A percentile compares a stretch with the other conserved stretches of the same genome.
phyloP scores from a whole-genome alignment of 2,329 filamentous ascomycete species.

The Sporothrix protearum region DNA sequence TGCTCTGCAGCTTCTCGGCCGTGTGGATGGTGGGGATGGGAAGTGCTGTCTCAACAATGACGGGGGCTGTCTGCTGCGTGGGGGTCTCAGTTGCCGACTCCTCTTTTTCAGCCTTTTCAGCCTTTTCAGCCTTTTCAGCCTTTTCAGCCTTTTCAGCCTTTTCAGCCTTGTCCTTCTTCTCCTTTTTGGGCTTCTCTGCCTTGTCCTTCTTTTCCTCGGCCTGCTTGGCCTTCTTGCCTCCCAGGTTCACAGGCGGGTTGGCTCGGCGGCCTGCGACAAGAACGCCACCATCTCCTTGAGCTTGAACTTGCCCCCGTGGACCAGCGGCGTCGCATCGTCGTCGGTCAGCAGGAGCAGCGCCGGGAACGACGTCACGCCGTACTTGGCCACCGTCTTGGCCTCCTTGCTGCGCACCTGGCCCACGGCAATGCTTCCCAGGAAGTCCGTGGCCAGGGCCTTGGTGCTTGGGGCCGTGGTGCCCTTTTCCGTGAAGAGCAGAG shows the following conservation, averaged over 20 bases:
- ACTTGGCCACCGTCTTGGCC: constrained; percentile 64
- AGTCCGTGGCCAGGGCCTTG: constrained; percentile 62
- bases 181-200: constrained; percentile 34
- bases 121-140: constrained; percentile 39
- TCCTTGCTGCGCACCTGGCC: constrained; percentile 85
- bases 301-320: constrained; percentile 80
- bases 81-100: constrained; percentile 41
- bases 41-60: constrained; percentile 54
- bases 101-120: constrained; percentile 41
- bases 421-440: constrained; percentile 56
- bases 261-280: constrained; percentile 70
- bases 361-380: constrained; percentile 74
- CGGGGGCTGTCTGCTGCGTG: constrained; percentile 41
- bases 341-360: constrained; percentile 75
- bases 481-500: constrained; percentile 90
- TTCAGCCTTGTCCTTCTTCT: constrained; percentile 26
- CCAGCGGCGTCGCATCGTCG: constrained; percentile 63
- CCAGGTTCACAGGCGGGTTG: constrained; percentile 64
- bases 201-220: constrained; percentile 35
- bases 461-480: constrained; percentile 58
- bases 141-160: constrained; percentile 32
- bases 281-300: constrained; percentile 80
- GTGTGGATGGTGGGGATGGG: constrained; percentile 64
- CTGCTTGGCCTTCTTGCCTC: constrained; percentile 34
- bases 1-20: constrained; percentile 59